Conservation (phyloP, 148 eudicot genomes). For the Tetragonia tetragonoides region DNA sequence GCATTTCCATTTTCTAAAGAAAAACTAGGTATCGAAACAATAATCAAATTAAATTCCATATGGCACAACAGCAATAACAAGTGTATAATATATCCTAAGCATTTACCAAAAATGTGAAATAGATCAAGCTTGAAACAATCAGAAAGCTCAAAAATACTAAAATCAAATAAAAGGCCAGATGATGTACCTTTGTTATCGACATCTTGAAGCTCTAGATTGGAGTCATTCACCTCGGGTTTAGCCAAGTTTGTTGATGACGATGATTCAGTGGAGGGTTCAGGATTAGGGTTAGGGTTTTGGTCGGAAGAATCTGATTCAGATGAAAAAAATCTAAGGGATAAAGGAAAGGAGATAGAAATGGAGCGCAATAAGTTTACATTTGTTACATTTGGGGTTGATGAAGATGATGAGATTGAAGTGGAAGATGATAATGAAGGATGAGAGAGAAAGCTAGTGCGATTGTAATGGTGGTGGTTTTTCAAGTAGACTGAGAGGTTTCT, state of each 20-base stretch:
- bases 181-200: constrained; percentile 49
- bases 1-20: neutral
- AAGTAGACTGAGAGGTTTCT: constrained; percentile 25
- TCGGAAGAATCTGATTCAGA: constrained; percentile 38
- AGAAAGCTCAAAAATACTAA: neutral
- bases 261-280: neutral
- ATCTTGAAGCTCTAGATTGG: constrained; percentile 37
- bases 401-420: too few relatives aligned
- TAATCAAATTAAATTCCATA: neutral
- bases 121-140: neutral
- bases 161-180: neutral
- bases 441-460: constrained; percentile 26
- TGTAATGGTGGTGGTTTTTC: neutral
- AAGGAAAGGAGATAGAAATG: constrained; percentile 14
- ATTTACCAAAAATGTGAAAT: neutral
- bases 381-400: constrained; percentile 9
- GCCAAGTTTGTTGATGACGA: constrained; percentile 11
- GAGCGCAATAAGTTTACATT: neutral
- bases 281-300: constrained; percentile 30
- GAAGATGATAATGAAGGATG: constrained; percentile 14
- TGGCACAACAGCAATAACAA: neutral
- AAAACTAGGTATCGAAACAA: neutral
- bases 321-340: constrained; percentile 39
- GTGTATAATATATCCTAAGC: neutral
- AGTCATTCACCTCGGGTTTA: constrained; percentile 23